phyloP scores from a whole-genome alignment of 306 rosid genomes.

The Cyamopsis tetragonoloba region DNA sequence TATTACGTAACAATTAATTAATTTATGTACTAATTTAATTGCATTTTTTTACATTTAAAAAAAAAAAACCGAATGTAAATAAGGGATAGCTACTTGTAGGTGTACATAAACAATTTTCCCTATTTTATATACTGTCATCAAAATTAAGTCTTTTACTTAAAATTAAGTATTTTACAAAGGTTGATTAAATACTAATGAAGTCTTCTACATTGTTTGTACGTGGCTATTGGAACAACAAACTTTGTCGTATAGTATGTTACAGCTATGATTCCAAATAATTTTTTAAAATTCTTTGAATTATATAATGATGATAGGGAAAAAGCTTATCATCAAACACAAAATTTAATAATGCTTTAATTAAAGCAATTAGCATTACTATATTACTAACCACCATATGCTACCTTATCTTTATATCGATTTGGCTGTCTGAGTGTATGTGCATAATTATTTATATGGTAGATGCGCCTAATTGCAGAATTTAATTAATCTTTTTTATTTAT shows the following conservation, averaged over 20 bases:
- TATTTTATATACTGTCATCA: too few relatives aligned
- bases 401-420: background rate
- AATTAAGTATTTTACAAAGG: background rate
- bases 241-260: background rate
- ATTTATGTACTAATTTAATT: too few relatives aligned
- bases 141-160: too few relatives aligned
- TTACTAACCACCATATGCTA: background rate
- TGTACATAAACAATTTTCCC: too few relatives aligned
- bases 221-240: background rate
- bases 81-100: too few relatives aligned
- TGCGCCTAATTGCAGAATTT: background rate
- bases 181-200: background rate
- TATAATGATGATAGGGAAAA: background rate
- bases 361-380: background rate
- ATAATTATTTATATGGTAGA: conserved; percentile 10
- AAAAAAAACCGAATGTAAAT: too few relatives aligned
- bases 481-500: too few relatives aligned
- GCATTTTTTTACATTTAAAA: too few relatives aligned
- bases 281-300: conserved; percentile 3
- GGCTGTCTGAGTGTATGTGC: background rate
- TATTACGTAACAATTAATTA: too few relatives aligned
- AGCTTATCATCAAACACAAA: background rate
- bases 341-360: background rate
- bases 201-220: background rate
- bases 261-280: conserved; percentile 10